These are phyloP conservation scores for apple (Malus domestica) DNA, from an alignment of 306 rosid species.

Conservation along the genomic window DNA sequence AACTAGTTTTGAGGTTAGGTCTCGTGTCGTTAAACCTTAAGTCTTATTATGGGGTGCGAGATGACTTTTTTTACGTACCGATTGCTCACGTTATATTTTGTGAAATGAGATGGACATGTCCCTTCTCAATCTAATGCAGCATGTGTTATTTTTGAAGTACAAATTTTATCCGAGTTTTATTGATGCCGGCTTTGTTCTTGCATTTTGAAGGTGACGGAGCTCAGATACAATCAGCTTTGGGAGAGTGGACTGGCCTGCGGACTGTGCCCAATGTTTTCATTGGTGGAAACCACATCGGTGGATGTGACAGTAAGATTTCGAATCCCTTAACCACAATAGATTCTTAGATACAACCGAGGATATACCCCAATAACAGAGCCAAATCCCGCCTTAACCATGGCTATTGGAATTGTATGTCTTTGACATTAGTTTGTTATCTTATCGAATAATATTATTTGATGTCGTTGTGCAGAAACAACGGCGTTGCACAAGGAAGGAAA, in stretches of 20 bases:
- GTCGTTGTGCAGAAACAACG: conserved; percentile 45
- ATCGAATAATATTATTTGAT: background rate
- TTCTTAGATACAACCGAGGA: too few relatives aligned
- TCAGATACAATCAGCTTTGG: conserved; percentile 58
- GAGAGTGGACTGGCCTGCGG: conserved; percentile 61
- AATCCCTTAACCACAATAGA: background rate
- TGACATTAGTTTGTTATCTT: background rate
- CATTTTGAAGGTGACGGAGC: conserved; percentile 68
- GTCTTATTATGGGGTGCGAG: background rate
- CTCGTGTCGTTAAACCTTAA: background rate
- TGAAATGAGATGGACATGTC: too few relatives aligned
- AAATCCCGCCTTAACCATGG: too few relatives aligned
- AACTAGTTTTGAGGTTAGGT: background rate
- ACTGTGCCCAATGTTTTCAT: conserved; percentile 95
- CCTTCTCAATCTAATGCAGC: too few relatives aligned
- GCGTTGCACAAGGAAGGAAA: conserved; percentile 52
- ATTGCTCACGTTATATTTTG: too few relatives aligned
- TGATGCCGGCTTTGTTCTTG: conserved; percentile 3
- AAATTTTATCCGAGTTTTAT: background rate
- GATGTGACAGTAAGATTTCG: conserved; percentile 65
- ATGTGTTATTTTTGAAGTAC: background rate
- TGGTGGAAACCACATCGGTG: conserved; percentile 85
- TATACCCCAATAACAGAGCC: too few relatives aligned
- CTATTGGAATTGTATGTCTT: background rate
- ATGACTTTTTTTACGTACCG: too few relatives aligned